A percentile compares a stretch with the other conserved stretches of the same genome.
phyloP scores from a whole-genome alignment of 108 stramenopile species.

The Aureococcus anophagefferens region DNA sequence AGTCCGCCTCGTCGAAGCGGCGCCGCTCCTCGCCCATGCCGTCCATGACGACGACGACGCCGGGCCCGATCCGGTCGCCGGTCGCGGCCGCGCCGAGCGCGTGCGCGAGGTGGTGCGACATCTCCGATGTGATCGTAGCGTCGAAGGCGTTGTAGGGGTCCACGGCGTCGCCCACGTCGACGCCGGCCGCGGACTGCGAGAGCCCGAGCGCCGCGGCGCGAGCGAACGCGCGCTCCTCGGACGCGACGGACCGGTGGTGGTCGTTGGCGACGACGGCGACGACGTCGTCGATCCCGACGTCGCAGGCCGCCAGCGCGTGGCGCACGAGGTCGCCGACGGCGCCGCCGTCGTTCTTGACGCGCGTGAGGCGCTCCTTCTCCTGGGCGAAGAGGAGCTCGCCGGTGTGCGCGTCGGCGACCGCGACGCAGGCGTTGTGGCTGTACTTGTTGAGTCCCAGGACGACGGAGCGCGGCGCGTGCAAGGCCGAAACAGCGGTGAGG shows the following conservation, averaged over 20 bases:
- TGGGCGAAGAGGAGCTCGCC: conserved; percentile 16
- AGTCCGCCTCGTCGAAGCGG: neutral
- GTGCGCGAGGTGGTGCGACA: conserved; percentile 40
- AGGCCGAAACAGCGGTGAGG: no score
- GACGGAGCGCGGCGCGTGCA: neutral
- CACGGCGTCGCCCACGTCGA: no score
- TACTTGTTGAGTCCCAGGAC: conserved; percentile 39
- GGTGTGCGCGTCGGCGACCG: conserved; percentile 11
- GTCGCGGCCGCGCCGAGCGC: conserved; percentile 18
- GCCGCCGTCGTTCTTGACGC: conserved; percentile 35
- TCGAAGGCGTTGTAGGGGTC: no score
- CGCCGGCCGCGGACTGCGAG: no score
- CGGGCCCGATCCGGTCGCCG: neutral
- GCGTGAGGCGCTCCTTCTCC: conserved; percentile 36
- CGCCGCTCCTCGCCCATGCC: conserved; percentile 19
- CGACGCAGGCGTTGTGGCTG: conserved; percentile 24
- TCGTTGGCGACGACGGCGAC: conserved; percentile 31
- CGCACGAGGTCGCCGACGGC: conserved; percentile 25
- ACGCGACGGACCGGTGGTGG: conserved; percentile 27
- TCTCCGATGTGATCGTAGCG: conserved; percentile 5
- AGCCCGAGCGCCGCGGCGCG: no score
- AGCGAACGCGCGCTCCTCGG: conserved; percentile 8
- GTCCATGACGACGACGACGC: conserved; percentile 33
- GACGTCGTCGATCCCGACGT: conserved; percentile 17
- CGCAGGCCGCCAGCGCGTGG: conserved; percentile 24